Conservation (phyloP, 768 basidiomycete genomes). For the Hemileccinum rubropunctum region DNA sequence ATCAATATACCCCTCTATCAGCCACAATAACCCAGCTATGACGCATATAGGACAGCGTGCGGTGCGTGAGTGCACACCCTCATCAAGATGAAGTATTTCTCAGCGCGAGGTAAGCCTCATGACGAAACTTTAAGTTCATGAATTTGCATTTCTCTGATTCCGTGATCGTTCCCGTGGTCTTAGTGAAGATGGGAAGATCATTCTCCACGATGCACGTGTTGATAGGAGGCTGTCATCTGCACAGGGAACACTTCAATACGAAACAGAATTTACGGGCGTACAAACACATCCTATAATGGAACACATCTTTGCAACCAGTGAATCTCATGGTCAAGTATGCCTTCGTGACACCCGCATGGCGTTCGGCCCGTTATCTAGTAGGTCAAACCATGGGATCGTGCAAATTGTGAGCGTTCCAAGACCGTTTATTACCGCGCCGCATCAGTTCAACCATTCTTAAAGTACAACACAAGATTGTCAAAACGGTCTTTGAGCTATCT, state of each 20-base stretch:
- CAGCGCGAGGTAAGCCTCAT: slow-evolving; percentile 55
- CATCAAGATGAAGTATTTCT: slow-evolving; percentile 64
- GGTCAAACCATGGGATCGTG: slow-evolving; percentile 54
- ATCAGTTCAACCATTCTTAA: slow-evolving; percentile 30
- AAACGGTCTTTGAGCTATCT: slow-evolving; percentile 39
- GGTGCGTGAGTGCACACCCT: slow-evolving; percentile 65
- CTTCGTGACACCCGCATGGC: slow-evolving; percentile 74
- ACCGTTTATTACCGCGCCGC: slow-evolving; percentile 5
- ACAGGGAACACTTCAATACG: slow-evolving; percentile 51
- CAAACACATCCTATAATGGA: slow-evolving; percentile 68
- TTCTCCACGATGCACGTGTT: slow-evolving; percentile 58
- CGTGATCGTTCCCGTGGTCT: slow-evolving; percentile 14
- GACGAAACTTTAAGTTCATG: slow-evolving; percentile 12
- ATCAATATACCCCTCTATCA: slow-evolving; percentile 18
- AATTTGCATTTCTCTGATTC: slow-evolving; percentile 15
- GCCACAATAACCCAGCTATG: slow-evolving; percentile 10
- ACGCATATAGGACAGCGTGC: slow-evolving; percentile 56
- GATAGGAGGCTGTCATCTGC: slow-evolving; percentile 34
- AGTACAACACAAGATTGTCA: slow-evolving; percentile 49
- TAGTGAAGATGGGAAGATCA: slow-evolving; percentile 71
- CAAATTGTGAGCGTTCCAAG: slow-evolving; percentile 26
- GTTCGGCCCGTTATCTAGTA: slow-evolving; percentile 50
- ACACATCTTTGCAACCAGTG: slow-evolving; percentile 66
- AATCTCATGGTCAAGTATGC: slow-evolving; percentile 54
- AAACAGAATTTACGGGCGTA: slow-evolving; percentile 58